Conservation (phyloP, 176 grass and related monocot genomes). For the Tuctoria greenei region DNA sequence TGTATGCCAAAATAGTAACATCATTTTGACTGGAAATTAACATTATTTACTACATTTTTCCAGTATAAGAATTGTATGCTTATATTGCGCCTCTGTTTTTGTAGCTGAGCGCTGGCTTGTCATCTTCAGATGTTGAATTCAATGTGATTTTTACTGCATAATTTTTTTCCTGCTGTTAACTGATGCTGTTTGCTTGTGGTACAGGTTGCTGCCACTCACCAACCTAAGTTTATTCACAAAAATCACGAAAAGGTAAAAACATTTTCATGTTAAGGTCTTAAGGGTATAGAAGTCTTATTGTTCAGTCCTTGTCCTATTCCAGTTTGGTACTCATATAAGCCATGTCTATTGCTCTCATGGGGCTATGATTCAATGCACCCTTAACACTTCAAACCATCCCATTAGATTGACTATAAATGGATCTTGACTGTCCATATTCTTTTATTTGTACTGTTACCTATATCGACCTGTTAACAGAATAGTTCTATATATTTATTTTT, state of each 20-base stretch:
- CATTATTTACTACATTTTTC: neutral
- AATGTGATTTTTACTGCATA: constrained; percentile 13
- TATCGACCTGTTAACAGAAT: neutral
- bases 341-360: too few species aligned
- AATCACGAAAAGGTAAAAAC: constrained; percentile 63
- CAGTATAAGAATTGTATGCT: neutral
- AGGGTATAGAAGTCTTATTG: too few species aligned
- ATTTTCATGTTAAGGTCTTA: neutral
- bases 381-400: neutral
- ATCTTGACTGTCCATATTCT: neutral
- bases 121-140: constrained; percentile 17
- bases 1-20: neutral
- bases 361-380: too few species aligned
- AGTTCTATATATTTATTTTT: neutral
- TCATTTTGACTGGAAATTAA: neutral
- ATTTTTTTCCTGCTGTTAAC: neutral
- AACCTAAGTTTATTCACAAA: constrained; percentile 73
- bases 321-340: too few species aligned
- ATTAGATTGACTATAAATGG: neutral
- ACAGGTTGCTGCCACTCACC: constrained; percentile 44
- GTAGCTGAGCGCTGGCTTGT: constrained; percentile 3
- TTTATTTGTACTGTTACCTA: neutral
- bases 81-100: neutral
- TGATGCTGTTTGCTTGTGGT: constrained; percentile 27
- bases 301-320: too few species aligned